These are phyloP conservation scores for Albatrellus sp. DNA, from an alignment of 1,284 basidiomycete genomes.

Conservation along the genomic window DNA sequence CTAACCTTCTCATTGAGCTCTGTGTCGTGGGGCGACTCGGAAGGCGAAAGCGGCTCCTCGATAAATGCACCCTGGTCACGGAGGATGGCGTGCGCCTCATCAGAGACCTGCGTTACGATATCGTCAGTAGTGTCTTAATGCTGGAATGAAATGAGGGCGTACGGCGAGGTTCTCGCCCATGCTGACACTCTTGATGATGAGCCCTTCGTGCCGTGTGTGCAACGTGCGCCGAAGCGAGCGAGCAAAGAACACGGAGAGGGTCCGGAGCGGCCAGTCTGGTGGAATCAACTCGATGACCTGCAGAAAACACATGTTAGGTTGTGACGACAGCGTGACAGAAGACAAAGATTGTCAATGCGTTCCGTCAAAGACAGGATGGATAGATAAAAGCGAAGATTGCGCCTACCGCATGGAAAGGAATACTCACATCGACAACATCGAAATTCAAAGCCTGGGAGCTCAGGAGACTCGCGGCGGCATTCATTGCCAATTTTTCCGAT, in stretches of 20 bases:
- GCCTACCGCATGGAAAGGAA: conserved; percentile 1
- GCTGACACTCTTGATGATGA: conserved; percentile 61
- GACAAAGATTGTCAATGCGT: background rate
- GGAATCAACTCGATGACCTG: conserved; percentile 68
- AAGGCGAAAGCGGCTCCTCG: conserved; percentile 46
- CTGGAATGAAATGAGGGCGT: conserved; percentile 1
- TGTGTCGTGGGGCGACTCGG: conserved; percentile 25
- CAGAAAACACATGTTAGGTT: background rate
- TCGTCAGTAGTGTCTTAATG: conserved; percentile 9
- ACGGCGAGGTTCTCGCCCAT: conserved; percentile 56
- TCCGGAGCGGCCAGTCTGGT: conserved; percentile 58
- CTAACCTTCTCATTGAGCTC: conserved; percentile 13
- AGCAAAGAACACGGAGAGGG: conserved; percentile 65
- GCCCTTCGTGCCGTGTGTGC: conserved; percentile 59
- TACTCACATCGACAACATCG: conserved; percentile 61
- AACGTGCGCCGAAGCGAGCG: conserved; percentile 67
- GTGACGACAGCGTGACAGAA: conserved; percentile 1
- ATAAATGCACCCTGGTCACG: conserved; percentile 54
- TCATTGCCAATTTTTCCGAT: conserved; percentile 12
- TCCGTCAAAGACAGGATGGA: background rate
- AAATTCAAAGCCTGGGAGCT: conserved; percentile 73
- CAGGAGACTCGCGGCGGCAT: conserved; percentile 54
- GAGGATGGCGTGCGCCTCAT: conserved; percentile 38
- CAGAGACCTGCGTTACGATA: conserved; percentile 25
- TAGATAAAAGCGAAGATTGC: background rate